A percentile compares a stretch with the other conserved stretches of the same genome.
These are phyloP conservation scores for Claviceps capensis DNA, from an alignment of 2,329 filamentous ascomycete genomes.

Conservation along the genomic window DNA sequence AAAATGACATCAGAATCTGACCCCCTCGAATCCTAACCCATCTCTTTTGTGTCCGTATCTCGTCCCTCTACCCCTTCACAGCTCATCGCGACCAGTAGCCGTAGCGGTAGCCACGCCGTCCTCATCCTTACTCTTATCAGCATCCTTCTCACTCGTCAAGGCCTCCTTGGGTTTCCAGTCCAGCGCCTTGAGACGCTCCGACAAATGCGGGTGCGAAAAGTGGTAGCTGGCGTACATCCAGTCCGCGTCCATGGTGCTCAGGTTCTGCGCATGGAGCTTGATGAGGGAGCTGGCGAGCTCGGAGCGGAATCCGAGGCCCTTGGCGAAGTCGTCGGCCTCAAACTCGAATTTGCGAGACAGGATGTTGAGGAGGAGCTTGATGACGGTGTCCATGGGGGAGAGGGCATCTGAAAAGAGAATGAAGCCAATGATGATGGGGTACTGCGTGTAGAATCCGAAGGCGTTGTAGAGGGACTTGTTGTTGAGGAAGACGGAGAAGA, in stretches of 20 bases:
- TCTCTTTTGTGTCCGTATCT: neutral
- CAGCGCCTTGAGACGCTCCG: conserved; percentile 82
- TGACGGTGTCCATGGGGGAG: conserved; percentile 81
- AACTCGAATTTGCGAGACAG: conserved; percentile 92
- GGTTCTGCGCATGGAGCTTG: conserved; percentile 95
- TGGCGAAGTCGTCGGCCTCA: conserved; percentile 84
- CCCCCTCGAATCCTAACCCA: too few relatives aligned
- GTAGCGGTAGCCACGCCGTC: conserved; percentile 48
- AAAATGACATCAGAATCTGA: too few relatives aligned
- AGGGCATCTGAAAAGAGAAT: conserved; percentile 96
- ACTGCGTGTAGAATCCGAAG: conserved; percentile 74
- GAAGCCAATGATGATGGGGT: conserved; percentile 93
- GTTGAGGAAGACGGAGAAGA: conserved; percentile 96
- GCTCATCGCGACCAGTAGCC: conserved; percentile 59
- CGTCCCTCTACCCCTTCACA: conserved; percentile 29
- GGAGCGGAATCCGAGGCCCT: conserved; percentile 66
- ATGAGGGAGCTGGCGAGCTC: conserved; percentile 81
- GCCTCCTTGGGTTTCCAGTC: conserved; percentile 60
- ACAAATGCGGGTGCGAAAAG: conserved; percentile 92
- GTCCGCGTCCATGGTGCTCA: conserved; percentile 97
- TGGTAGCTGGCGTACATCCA: conserved; percentile 98
- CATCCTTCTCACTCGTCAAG: conserved; percentile 26
- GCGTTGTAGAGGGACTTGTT: conserved; percentile 81
- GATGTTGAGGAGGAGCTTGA: conserved; percentile 93
- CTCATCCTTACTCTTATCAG: conserved; percentile 23